These are phyloP conservation scores for Wickerhamiella hasegawae DNA, from an alignment of 805 yeast genomes.

Conservation along the genomic window DNA sequence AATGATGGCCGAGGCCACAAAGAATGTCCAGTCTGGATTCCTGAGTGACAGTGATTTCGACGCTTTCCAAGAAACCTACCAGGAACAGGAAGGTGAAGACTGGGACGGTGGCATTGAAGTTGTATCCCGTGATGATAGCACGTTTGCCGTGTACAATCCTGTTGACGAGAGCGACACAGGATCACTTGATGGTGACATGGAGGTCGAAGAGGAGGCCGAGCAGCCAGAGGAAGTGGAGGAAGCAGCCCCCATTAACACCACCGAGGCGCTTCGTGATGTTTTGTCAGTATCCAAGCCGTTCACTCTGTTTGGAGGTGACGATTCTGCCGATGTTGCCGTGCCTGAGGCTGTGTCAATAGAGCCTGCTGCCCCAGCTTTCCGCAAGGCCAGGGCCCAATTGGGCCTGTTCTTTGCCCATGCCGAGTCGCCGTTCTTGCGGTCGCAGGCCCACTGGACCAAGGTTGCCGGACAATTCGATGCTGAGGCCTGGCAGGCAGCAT, in stretches of 20 bases:
- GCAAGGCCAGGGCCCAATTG: too few relatives aligned
- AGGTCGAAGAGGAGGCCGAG: slow-evolving; percentile 21
- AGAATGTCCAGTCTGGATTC: slow-evolving; percentile 4
- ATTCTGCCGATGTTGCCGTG: slow-evolving; percentile 11
- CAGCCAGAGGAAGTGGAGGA: slow-evolving; percentile 18
- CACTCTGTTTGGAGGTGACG: slow-evolving; percentile 27
- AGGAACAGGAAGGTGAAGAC: slow-evolving; percentile 20
- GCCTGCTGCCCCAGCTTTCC: slow-evolving; percentile 11
- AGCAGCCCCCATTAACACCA: slow-evolving; percentile 15
- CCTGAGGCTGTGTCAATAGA: slow-evolving; percentile 13
- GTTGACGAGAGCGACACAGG: neutral
- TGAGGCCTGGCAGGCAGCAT: slow-evolving; percentile 52
- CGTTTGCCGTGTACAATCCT: neutral
- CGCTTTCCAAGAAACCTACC: slow-evolving; percentile 8
- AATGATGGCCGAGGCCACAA: slow-evolving; percentile 5
- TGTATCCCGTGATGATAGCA: slow-evolving; percentile 14
- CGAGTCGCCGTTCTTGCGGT: slow-evolving; percentile 71
- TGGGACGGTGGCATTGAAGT: slow-evolving; percentile 33
- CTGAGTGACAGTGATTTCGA: slow-evolving; percentile 18
- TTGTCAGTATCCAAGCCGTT: slow-evolving; percentile 32
- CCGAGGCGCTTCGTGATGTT: slow-evolving; percentile 47
- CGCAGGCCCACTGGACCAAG: slow-evolving; percentile 67
- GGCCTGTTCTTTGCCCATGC: slow-evolving; percentile 68
- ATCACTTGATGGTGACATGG: neutral
- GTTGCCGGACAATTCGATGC: slow-evolving; percentile 25